These are phyloP conservation scores for Cavenderia fasciculata DNA, from an alignment of 78 protist species.

Conservation along the genomic window DNA sequence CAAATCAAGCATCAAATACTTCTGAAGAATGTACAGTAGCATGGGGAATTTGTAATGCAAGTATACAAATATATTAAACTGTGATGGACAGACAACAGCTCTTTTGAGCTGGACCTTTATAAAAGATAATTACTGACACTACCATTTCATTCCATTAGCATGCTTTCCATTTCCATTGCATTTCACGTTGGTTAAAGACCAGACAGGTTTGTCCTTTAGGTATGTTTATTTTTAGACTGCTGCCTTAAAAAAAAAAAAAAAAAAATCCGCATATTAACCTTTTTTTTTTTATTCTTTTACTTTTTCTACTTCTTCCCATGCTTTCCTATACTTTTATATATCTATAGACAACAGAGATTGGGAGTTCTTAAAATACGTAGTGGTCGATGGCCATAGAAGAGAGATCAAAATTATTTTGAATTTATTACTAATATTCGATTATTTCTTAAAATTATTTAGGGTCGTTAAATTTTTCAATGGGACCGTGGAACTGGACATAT, in stretches of 20 bases:
- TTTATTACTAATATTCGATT: too few species aligned
- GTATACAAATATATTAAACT: not conserved
- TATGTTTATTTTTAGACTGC: too few species aligned
- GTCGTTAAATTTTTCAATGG: too few species aligned
- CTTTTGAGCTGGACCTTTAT: not conserved
- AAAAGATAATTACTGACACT: not conserved
- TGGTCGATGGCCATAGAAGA: too few species aligned
- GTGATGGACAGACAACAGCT: not conserved
- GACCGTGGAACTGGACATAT: too few species aligned
- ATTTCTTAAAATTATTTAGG: too few species aligned
- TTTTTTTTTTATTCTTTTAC: too few species aligned
- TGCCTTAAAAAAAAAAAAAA: too few species aligned
- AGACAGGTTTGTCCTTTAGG: slow-evolving; percentile 95
- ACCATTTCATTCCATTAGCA: slow-evolving; percentile 77
- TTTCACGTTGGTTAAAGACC: slow-evolving; percentile 97
- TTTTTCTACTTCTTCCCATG: too few species aligned
- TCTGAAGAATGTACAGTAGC: slow-evolving; percentile 98
- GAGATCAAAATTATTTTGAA: too few species aligned
- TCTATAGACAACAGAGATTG: slow-evolving; percentile 51
- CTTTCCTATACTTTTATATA: too few species aligned
- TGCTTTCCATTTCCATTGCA: slow-evolving; percentile 99
- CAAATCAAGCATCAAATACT: slow-evolving; percentile 94
- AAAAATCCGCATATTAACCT: too few species aligned
- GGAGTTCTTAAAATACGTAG: slow-evolving; percentile 83
- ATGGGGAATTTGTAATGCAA: slow-evolving; percentile 98